phyloP scores from a whole-genome alignment of 805 yeast species.

The Candida hispaniensis region DNA sequence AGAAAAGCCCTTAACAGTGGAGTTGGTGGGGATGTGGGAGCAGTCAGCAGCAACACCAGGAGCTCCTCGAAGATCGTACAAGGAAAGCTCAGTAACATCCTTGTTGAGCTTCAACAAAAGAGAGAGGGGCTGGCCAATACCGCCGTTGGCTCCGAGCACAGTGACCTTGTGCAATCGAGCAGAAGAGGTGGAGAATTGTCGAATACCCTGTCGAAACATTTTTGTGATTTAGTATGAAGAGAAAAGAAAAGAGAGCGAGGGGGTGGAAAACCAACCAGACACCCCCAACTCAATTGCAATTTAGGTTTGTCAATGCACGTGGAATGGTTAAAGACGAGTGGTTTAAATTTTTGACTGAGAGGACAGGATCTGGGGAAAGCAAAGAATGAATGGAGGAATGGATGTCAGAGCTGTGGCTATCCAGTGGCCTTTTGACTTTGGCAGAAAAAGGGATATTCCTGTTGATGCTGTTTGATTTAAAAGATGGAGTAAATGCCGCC shows the following conservation, averaged over 20 bases:
- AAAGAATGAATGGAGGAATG: too few relatives aligned
- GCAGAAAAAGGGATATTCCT: too few relatives aligned
- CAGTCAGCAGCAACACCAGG: constrained; percentile 87
- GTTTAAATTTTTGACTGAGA: too few relatives aligned
- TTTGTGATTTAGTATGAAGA: not conserved
- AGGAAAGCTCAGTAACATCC: constrained; percentile 51
- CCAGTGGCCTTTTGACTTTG: too few relatives aligned
- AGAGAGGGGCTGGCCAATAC: constrained; percentile 88
- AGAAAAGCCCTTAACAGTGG: constrained; percentile 47
- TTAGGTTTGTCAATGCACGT: too few relatives aligned
- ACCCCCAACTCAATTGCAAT: too few relatives aligned
- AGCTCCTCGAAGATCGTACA: constrained; percentile 74
- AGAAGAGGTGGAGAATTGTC: constrained; percentile 16
- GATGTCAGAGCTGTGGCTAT: too few relatives aligned
- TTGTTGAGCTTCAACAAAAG: constrained; percentile 64
- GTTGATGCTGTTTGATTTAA: too few relatives aligned
- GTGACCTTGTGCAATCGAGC: constrained; percentile 28
- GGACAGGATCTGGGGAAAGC: too few relatives aligned
- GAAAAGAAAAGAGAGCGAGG: not conserved
- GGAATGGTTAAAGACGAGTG: too few relatives aligned
- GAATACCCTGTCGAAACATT: constrained; percentile 15
- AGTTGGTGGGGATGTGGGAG: constrained; percentile 67
- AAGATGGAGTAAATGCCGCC: too few relatives aligned
- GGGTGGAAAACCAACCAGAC: too few relatives aligned
- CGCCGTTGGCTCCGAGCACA: constrained; percentile 87